Conservation (phyloP, 2,329 filamentous ascomycete genomes). For the Aspergillus cejpii region DNA sequence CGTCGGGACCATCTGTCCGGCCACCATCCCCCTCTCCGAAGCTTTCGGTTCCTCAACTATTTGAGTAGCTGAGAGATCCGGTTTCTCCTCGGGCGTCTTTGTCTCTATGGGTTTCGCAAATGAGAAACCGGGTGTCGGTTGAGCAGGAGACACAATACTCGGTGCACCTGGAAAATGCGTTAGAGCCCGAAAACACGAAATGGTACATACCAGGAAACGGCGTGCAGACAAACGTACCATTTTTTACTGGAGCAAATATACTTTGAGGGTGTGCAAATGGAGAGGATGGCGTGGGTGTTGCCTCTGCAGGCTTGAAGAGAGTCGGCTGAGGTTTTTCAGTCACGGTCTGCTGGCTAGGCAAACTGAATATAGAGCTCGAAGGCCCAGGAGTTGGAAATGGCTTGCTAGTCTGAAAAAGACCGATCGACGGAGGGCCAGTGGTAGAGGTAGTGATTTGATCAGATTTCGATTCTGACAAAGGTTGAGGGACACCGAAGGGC, state of each 20-base stretch:
- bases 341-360: neutral
- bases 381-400: neutral
- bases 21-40: neutral
- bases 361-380: slow-evolving; percentile 9
- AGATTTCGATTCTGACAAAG: neutral
- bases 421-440: slow-evolving; percentile 12
- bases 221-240: slow-evolving; percentile 9
- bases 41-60: neutral
- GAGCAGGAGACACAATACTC: neutral
- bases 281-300: neutral
- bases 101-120: neutral
- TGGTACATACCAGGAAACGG: neutral
- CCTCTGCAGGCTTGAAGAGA: neutral
- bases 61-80: neutral
- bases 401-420: slow-evolving; percentile 12
- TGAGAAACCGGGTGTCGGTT: neutral
- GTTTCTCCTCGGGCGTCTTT: neutral
- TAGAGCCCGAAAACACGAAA: neutral
- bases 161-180: neutral
- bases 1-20: neutral
- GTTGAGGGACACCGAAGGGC: slow-evolving; percentile 1
- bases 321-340: neutral
- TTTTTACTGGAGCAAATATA: slow-evolving; percentile 5
- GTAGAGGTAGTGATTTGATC: slow-evolving; percentile 5
- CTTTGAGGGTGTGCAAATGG: slow-evolving; percentile 1